phyloP scores from a whole-genome alignment of 176 grass and related monocot species.

The Juncus inflexus region DNA sequence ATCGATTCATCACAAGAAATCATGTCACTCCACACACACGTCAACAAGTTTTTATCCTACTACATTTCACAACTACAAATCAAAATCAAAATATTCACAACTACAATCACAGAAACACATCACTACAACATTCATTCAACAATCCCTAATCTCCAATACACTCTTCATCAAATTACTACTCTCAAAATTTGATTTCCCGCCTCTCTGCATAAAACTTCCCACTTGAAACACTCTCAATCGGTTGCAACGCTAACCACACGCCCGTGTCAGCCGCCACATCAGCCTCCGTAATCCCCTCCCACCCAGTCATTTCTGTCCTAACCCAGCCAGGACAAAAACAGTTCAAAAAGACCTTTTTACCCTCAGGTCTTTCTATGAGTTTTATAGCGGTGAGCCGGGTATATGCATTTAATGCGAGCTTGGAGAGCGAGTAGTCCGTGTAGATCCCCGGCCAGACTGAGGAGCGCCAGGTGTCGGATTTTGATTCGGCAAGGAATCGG shows the following conservation, averaged over 20 bases:
- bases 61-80: too few relatives aligned
- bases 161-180: background rate
- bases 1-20: too few relatives aligned
- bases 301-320: conserved; percentile 86
- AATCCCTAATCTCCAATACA: too few relatives aligned
- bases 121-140: too few relatives aligned
- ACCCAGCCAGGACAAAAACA: conserved; percentile 98
- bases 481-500: conserved; percentile 65
- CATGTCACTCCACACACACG: too few relatives aligned
- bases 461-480: conserved; percentile 49
- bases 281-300: conserved; percentile 77
- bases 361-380: conserved; percentile 35
- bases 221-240: conserved; percentile 30
- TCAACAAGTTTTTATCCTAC: too few relatives aligned
- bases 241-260: conserved; percentile 56
- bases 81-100: too few relatives aligned
- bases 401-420: conserved; percentile 82
- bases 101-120: too few relatives aligned
- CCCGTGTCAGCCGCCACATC: conserved; percentile 85
- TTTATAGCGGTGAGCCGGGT: conserved; percentile 50
- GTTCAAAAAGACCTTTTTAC: conserved; percentile 70
- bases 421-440: conserved; percentile 80
- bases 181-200: conserved; percentile 72
- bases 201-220: conserved; percentile 92
- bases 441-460: conserved; percentile 74